phyloP scores from a whole-genome alignment of 495 filamentous ascomycete species.

The Polyplosphaeria fusca region DNA sequence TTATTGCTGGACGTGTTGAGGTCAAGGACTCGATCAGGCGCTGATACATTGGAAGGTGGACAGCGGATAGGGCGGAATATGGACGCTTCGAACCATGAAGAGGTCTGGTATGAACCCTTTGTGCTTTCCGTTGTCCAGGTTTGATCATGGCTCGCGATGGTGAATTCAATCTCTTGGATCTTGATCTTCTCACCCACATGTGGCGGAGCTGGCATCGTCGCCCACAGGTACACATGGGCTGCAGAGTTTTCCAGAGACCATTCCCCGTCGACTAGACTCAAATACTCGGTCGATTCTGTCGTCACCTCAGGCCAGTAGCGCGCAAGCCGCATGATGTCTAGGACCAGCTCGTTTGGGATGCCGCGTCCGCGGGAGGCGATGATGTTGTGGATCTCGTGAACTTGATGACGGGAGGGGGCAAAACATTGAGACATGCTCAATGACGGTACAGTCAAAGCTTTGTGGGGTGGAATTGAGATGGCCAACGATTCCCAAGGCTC shows the following conservation, averaged over 20 bases:
- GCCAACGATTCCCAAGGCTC: too few species aligned
- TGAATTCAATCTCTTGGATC: conserved; percentile 10
- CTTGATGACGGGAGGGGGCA: too few species aligned
- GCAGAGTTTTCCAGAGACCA: neutral
- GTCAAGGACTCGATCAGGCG: neutral
- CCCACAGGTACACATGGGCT: neutral
- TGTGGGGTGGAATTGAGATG: too few species aligned
- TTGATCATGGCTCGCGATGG: conserved; percentile 9
- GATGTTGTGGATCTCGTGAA: too few species aligned
- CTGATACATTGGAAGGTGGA: neutral
- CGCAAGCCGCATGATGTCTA: conserved; percentile 1
- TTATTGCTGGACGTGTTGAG: neutral
- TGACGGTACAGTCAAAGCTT: too few species aligned
- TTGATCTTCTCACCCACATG: neutral
- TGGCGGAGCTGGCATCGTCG: neutral
- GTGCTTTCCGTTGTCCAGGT: conserved; percentile 8
- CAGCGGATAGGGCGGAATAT: neutral
- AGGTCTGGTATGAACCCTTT: conserved; percentile 3
- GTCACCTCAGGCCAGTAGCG: conserved; percentile 10
- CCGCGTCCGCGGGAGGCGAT: too few species aligned
- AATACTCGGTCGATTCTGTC: neutral
- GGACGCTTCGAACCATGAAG: conserved; percentile 13
- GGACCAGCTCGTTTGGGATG: conserved; percentile 5
- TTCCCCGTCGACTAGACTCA: neutral
- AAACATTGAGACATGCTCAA: too few species aligned